phyloP scores from a whole-genome alignment of 768 basidiomycete species.

The Dacryopinax primogenitus region DNA sequence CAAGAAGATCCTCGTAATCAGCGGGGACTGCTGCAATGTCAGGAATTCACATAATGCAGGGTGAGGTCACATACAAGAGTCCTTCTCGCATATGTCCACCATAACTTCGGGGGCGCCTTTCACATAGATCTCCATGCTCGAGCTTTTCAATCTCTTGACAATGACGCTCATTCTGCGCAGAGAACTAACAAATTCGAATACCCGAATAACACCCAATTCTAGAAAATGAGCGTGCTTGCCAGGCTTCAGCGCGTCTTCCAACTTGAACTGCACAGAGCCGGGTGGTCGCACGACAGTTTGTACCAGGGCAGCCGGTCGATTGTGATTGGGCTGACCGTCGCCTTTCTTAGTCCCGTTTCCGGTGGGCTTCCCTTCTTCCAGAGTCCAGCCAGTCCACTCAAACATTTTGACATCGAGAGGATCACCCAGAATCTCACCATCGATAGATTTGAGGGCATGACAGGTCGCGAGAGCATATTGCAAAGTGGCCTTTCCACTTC shows the following conservation, averaged over 20 bases:
- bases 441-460: slow-evolving; percentile 84
- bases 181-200: slow-evolving; percentile 90
- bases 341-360: slow-evolving; percentile 60
- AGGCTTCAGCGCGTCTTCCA: slow-evolving; percentile 88
- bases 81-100: slow-evolving; percentile 81
- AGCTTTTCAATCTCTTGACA: slow-evolving; percentile 86
- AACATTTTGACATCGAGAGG: slow-evolving; percentile 98
- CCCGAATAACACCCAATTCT: slow-evolving; percentile 89
- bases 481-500: slow-evolving; percentile 63
- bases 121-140: slow-evolving; percentile 93
- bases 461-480: slow-evolving; percentile 91
- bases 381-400: slow-evolving; percentile 86
- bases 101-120: slow-evolving; percentile 99
- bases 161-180: slow-evolving; percentile 95
- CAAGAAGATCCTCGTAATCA: slow-evolving; percentile 90
- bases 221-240: slow-evolving; percentile 93
- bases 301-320: slow-evolving; percentile 74
- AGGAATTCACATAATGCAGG: slow-evolving; percentile 11
- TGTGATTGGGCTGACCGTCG: slow-evolving; percentile 31
- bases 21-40: slow-evolving; percentile 55
- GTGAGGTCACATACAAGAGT: slow-evolving; percentile 55
- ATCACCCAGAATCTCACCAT: slow-evolving; percentile 82
- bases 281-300: slow-evolving; percentile 94
- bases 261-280: slow-evolving; percentile 74
- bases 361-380: slow-evolving; percentile 76